Percentiles rank a stretch among this genome's conserved stretches.
Evolutionary conservation across 371 early-diverging fungal genomes (phyloP).

Genomic region (Thermomucor indicae-seudaticae): DNA sequence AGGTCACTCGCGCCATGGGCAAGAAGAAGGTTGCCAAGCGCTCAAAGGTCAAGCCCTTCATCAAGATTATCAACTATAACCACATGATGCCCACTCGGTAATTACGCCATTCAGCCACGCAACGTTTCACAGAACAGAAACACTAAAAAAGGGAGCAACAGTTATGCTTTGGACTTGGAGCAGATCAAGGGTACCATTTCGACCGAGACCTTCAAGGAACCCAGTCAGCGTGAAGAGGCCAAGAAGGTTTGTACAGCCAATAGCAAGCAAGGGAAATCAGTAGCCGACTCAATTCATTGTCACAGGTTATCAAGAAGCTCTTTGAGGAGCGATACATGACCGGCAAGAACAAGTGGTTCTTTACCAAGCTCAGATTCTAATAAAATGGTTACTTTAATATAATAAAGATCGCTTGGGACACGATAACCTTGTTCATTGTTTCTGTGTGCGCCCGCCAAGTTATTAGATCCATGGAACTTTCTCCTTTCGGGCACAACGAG

Average conservation of each 20-base stretch:
- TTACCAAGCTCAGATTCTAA: slow-evolving; percentile 98
- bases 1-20: slow-evolving; percentile 92
- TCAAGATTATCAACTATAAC: slow-evolving; percentile 96
- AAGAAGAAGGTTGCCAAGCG: slow-evolving; percentile 92
- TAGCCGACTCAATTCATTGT: neutral
- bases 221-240: slow-evolving; percentile 83
- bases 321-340: slow-evolving; percentile 91
- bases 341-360: slow-evolving; percentile 99
- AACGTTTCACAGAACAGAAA: too few relatives aligned
- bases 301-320: slow-evolving; percentile 78
- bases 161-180: slow-evolving; percentile 82
- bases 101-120: neutral
- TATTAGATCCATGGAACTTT: too few relatives aligned
- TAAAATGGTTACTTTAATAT: too few relatives aligned
- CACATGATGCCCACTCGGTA: slow-evolving; percentile 98
- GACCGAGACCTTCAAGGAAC: slow-evolving; percentile 89
- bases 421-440: too few relatives aligned
- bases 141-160: slow-evolving; percentile 4
- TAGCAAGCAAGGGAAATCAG: neutral
- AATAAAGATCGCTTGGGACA: too few relatives aligned
- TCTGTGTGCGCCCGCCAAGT: too few relatives aligned
- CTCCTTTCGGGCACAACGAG: too few relatives aligned
- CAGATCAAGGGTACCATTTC: slow-evolving; percentile 83
- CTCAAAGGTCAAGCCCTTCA: slow-evolving; percentile 94
- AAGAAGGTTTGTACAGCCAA: slow-evolving; percentile 76